A percentile compares a stretch with the other conserved stretches of the same genome.
Evolutionary conservation across 176 grass and related monocot species (phyloP).

Genomic region (Panicum miliaceum): DNA sequence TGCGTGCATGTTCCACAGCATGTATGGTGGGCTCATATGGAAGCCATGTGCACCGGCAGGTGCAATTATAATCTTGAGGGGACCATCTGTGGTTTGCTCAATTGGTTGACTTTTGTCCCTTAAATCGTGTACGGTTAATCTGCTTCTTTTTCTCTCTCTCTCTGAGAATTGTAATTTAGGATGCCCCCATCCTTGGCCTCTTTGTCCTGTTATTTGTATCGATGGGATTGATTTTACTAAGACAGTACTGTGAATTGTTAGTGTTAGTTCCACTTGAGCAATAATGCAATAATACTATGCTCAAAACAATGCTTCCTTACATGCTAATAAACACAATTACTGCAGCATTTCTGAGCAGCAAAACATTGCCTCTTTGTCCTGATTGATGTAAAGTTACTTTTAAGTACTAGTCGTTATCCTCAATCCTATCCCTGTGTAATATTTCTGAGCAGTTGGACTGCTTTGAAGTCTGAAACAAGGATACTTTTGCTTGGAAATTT

Average conservation of each 20-base stretch:
- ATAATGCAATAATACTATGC: not conserved
- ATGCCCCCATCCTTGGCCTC: not conserved
- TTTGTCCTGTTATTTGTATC: not conserved
- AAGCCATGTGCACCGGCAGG: slow-evolving; percentile 53
- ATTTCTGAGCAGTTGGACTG: not conserved
- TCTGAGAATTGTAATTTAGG: slow-evolving; percentile 25
- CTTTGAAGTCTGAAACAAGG: not conserved
- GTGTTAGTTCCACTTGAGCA: slow-evolving; percentile 3
- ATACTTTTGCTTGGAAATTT: not conserved
- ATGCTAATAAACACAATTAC: not conserved
- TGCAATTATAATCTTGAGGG: slow-evolving; percentile 49
- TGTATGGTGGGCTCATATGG: slow-evolving; percentile 44
- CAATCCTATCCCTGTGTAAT: not conserved
- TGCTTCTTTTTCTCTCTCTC: not conserved
- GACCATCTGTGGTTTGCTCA: slow-evolving; percentile 41
- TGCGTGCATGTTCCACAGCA: slow-evolving; percentile 47
- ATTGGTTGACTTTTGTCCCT: slow-evolving; percentile 30
- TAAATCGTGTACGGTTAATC: slow-evolving; percentile 30
- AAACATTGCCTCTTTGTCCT: no score
- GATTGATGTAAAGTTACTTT: not conserved
- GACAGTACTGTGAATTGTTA: slow-evolving; percentile 1
- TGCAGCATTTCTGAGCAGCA: not conserved
- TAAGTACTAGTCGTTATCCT: not conserved
- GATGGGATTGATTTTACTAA: slow-evolving; percentile 12
- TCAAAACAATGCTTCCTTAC: not conserved